A percentile compares a stretch with the other conserved stretches of the same genome.
phyloP scores from a whole-genome alignment of 1,284 basidiomycete species.

The Apiotrichum gracile region DNA sequence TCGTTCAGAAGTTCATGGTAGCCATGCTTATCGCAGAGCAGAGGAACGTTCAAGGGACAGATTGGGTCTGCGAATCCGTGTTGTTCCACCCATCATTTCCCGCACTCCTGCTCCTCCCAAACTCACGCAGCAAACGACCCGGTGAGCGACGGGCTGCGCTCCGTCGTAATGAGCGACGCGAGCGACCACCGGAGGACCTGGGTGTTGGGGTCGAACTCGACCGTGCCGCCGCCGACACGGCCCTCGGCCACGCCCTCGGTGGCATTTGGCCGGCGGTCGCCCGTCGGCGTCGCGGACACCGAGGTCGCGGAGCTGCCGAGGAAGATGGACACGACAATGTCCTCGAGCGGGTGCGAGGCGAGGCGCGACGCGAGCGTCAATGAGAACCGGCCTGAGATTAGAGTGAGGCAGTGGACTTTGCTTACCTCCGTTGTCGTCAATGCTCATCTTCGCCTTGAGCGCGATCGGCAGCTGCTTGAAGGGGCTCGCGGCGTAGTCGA shows the following conservation, averaged over 20 bases:
- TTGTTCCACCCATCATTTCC: background rate
- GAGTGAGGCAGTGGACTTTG: background rate
- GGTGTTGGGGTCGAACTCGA: constrained; percentile 68
- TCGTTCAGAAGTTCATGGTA: no score
- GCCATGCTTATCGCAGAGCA: no score
- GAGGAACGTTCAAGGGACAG: no score
- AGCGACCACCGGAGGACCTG: constrained; percentile 69
- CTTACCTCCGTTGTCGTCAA: constrained; percentile 62
- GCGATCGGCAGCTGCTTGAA: constrained; percentile 56
- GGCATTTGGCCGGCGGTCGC: constrained; percentile 33
- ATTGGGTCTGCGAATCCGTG: no score
- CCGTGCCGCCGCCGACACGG: constrained; percentile 58
- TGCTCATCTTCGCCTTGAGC: constrained; percentile 57
- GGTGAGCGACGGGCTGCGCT: constrained; percentile 61
- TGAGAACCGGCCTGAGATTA: constrained; percentile 60
- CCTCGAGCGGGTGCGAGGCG: constrained; percentile 62
- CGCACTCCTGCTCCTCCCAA: background rate
- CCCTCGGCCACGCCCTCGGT: constrained; percentile 31
- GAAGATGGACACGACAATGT: constrained; percentile 62
- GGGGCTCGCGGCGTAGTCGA: constrained; percentile 68
- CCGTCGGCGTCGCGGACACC: constrained; percentile 40
- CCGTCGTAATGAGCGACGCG: constrained; percentile 60
- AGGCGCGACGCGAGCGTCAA: constrained; percentile 64
- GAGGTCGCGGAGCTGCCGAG: constrained; percentile 66
- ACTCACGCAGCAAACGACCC: constrained; percentile 62